Evolutionary conservation across 805 yeast genomes (phyloP).

Genomic region (Zygosaccharomyces bisporus): DNA sequence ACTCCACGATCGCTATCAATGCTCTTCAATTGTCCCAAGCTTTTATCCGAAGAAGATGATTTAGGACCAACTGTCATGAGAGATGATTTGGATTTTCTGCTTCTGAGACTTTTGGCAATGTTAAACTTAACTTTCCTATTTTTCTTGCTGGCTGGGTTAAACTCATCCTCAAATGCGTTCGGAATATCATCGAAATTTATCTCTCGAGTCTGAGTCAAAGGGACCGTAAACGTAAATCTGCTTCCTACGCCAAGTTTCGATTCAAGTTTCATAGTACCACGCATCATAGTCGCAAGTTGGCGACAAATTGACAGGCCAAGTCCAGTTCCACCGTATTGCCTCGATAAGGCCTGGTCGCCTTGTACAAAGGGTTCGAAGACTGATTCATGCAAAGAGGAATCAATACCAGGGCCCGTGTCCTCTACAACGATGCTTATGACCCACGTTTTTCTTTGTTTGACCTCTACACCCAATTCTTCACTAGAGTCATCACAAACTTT

Average conservation of each 20-base stretch:
- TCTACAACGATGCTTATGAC: conserved; percentile 57
- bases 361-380: conserved; percentile 96
- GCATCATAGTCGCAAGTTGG: conserved; percentile 88
- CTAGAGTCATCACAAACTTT: conserved; percentile 24
- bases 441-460: conserved; percentile 35
- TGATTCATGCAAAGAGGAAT: conserved; percentile 69
- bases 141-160: conserved; percentile 51
- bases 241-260: conserved; percentile 82
- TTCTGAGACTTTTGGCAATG: conserved; percentile 27
- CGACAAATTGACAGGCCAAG: conserved; percentile 85
- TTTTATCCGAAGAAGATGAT: conserved; percentile 8
- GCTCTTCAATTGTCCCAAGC: conserved; percentile 6
- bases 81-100: conserved; percentile 24
- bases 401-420: conserved; percentile 96
- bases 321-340: conserved; percentile 95
- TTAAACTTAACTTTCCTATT: conserved; percentile 44
- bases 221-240: conserved; percentile 75
- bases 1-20: conserved; percentile 18
- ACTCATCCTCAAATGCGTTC: conserved; percentile 61
- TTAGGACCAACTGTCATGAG: conserved; percentile 11
- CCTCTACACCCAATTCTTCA: conserved; percentile 23
- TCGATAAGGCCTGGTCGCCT: conserved; percentile 89
- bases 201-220: conserved; percentile 53
- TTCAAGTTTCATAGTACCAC: conserved; percentile 72
- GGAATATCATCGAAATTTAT: conserved; percentile 30